Base-by-base conservation (phyloP, 2,329 filamentous ascomycete species). In the Exophiala phaeomuriformis region DNA sequence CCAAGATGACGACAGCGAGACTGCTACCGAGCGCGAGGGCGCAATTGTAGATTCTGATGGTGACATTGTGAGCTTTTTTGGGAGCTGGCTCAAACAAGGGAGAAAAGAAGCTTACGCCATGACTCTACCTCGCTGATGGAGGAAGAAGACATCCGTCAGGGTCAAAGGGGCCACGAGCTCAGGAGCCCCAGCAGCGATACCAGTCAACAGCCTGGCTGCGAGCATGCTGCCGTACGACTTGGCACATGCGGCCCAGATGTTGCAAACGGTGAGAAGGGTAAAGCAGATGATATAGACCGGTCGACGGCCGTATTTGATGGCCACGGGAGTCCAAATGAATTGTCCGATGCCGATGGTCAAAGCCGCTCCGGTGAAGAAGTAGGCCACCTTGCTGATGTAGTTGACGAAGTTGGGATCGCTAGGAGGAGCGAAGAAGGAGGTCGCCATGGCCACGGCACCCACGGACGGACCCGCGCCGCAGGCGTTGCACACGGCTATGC, bases 131-230 rank as follows among this genome's bases (percentile, higher is more conserved):
- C 79, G 69, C 61, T 82, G 75, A 57, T 82, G 78, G 10, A 81
- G 66, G 63, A 79, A 81, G 65, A 80, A 81, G 30, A 80, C 64
- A 57, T 81, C 78, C 2, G 76, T 68, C 46, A 80, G 78, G 1
- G 76, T 77, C 7, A 78, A 66, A 1, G 77, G 77, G 1, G 75
- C 68, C 4, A 72, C 54, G 56, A 64, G 68, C 56, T 82, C 78
- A 2, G 73, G 77, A 6, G 77, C 75, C 1, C 78, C 79, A 0
- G 77, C 70, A 1, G 73, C 66, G 45, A 47, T 47, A 10, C 35
- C 35, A 12, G 47, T 40, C 33, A 40, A 49, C 27, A 30, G 27
- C 33, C 47, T 41, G 5, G 27, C 35, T 40, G 43, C 43, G 19
- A 19, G 19, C 19, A 19, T 19, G 19, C 19, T 19, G 19, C 19